A percentile compares a stretch with the other conserved stretches of the same genome.
These are phyloP conservation scores for Marasmius tenuissimus DNA, from an alignment of 1,284 basidiomycete species.

Conservation along the genomic window DNA sequence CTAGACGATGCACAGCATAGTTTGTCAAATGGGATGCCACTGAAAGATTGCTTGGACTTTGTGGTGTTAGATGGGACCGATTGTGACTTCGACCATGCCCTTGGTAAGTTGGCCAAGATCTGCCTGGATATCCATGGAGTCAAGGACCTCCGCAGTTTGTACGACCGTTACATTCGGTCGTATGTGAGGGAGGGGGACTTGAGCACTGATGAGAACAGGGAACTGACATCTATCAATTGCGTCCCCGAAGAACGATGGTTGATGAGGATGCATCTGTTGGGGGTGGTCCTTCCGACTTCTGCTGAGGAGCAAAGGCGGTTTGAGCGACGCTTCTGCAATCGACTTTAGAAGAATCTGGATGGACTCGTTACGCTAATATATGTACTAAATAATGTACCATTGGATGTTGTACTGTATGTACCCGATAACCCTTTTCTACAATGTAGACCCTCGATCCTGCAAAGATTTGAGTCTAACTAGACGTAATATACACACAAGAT, in stretches of 20 bases:
- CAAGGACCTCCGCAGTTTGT: background rate
- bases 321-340: background rate
- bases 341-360: background rate
- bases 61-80: background rate
- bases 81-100: background rate
- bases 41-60: slow-evolving; percentile 1
- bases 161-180: background rate
- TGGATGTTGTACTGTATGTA: too few relatives aligned
- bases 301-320: background rate
- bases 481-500: too few relatives aligned
- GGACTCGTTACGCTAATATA: too few relatives aligned
- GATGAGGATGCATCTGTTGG: slow-evolving; percentile 1
- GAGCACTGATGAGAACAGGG: background rate
- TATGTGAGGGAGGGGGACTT: slow-evolving; percentile 1
- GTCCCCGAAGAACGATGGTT: background rate
- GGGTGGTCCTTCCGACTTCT: background rate
- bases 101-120: background rate
- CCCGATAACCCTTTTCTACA: too few relatives aligned
- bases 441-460: too few relatives aligned
- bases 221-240: background rate
- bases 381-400: too few relatives aligned
- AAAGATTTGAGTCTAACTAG: too few relatives aligned
- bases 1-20: background rate
- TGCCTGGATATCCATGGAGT: background rate
- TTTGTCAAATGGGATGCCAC: background rate